Evolutionary conservation across 805 yeast species (phyloP).

Genomic region (Helenozyma baotianmanensis): DNA sequence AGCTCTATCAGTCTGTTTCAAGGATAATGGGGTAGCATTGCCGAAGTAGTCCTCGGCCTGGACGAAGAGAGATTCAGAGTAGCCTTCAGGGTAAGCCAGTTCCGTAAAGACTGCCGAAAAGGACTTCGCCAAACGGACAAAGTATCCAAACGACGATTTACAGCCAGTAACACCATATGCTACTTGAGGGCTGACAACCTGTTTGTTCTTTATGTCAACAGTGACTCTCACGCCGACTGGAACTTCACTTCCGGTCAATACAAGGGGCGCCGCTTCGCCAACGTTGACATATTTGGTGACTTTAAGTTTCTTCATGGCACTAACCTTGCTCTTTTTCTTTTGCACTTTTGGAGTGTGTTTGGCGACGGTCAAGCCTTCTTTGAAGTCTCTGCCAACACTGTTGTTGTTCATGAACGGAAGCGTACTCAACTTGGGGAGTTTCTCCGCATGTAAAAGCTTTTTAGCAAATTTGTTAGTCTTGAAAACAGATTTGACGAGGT

Average conservation of each 20-base stretch:
- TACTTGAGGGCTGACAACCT: slow-evolving; percentile 63
- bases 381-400: slow-evolving; percentile 32
- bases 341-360: slow-evolving; percentile 34
- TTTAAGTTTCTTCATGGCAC: slow-evolving; percentile 36
- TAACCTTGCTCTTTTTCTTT: slow-evolving; percentile 42
- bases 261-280: slow-evolving; percentile 58
- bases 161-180: slow-evolving; percentile 68
- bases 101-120: slow-evolving; percentile 70
- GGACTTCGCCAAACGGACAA: slow-evolving; percentile 59
- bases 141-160: slow-evolving; percentile 63
- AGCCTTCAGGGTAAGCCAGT: slow-evolving; percentile 59
- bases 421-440: slow-evolving; percentile 65
- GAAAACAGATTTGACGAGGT: slow-evolving; percentile 64
- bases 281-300: slow-evolving; percentile 73
- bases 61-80: slow-evolving; percentile 60
- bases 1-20: slow-evolving; percentile 13
- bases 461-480: slow-evolving; percentile 33
- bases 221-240: slow-evolving; percentile 81
- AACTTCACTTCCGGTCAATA: slow-evolving; percentile 51
- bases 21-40: slow-evolving; percentile 21
- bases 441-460: slow-evolving; percentile 59
- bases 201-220: slow-evolving; percentile 57
- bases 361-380: slow-evolving; percentile 61
- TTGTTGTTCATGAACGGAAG: slow-evolving; percentile 67
- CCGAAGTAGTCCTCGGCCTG: slow-evolving; percentile 63